Percentiles rank a stretch among this genome's conserved stretches.
These are phyloP conservation scores for Populus trichocarpa DNA, from an alignment of 441 rosid species.

Conservation along the genomic window DNA sequence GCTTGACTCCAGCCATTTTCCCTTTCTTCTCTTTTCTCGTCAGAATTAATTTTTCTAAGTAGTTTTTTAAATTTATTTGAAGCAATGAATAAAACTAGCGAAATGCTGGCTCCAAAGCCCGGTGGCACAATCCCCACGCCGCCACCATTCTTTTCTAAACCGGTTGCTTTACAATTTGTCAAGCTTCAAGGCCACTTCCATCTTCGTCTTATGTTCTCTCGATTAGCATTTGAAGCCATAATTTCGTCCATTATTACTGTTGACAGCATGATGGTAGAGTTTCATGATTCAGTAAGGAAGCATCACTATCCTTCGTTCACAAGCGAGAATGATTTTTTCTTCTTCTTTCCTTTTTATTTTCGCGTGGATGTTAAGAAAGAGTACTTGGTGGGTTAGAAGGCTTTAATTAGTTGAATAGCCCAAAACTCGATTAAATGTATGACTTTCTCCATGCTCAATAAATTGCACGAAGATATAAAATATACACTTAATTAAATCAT, in stretches of 20 bases:
- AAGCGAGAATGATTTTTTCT: not conserved
- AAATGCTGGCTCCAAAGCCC: not conserved
- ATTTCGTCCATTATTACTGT: not conserved
- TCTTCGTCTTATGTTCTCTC: not conserved
- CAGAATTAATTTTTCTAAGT: no score
- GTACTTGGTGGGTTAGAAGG: not conserved
- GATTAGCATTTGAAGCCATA: not conserved
- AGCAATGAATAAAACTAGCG: not conserved
- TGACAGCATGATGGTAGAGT: not conserved
- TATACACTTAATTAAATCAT: not conserved
- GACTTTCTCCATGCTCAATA: not conserved
- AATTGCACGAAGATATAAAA: not conserved
- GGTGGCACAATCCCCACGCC: not conserved
- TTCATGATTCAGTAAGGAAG: not conserved
- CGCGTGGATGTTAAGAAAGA: not conserved
- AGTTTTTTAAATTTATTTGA: no score
- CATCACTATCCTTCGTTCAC: not conserved
- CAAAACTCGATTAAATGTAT: not conserved
- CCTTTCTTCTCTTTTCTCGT: no score
- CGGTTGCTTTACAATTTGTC: not conserved
- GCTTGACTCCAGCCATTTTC: no score
- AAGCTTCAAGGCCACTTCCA: no score
- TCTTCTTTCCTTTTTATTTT: not conserved
- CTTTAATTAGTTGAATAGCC: not conserved
- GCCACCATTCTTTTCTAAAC: not conserved